A percentile compares a stretch with the other conserved stretches of the same genome.
Conservation (phyloP, 2,329 filamentous ascomycete species). For the Lasiodiplodia gonubiensis region DNA sequence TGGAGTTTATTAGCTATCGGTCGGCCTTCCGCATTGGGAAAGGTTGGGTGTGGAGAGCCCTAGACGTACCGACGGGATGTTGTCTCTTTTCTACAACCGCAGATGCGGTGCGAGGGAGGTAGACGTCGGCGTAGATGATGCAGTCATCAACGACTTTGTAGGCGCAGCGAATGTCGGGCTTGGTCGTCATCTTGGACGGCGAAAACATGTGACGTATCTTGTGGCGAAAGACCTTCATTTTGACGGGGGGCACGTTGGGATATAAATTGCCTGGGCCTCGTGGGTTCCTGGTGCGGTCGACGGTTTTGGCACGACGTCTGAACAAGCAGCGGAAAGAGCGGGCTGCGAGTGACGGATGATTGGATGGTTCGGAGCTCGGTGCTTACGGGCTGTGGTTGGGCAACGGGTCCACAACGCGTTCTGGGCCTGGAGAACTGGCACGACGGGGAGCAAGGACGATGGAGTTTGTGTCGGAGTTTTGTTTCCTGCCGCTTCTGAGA, state of each 20-base stretch:
- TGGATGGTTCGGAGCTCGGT: background rate
- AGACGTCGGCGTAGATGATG: constrained; percentile 28
- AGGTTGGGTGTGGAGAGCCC: constrained; percentile 29
- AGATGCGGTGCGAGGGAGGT: constrained; percentile 5
- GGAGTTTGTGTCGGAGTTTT: background rate
- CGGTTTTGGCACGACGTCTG: background rate
- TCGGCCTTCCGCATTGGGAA: background rate
- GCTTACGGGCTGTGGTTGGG: background rate
- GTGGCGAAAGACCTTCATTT: background rate
- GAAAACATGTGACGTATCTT: background rate
- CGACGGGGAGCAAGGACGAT: background rate
- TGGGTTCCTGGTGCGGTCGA: background rate
- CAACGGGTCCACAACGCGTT: background rate
- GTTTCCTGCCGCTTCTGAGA: background rate
- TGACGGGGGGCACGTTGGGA: background rate
- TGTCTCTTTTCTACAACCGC: background rate
- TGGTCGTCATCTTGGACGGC: background rate
- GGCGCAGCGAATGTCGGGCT: constrained; percentile 15
- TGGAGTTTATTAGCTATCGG: constrained; percentile 28
- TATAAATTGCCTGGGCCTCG: background rate
- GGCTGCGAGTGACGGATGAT: background rate
- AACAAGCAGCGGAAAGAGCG: background rate
- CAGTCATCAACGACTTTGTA: constrained; percentile 29
- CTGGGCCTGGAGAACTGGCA: background rate
- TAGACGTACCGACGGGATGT: background rate